Base-by-base conservation (phyloP, 345 rosid species). In the Gossypium raimondii region DNA sequence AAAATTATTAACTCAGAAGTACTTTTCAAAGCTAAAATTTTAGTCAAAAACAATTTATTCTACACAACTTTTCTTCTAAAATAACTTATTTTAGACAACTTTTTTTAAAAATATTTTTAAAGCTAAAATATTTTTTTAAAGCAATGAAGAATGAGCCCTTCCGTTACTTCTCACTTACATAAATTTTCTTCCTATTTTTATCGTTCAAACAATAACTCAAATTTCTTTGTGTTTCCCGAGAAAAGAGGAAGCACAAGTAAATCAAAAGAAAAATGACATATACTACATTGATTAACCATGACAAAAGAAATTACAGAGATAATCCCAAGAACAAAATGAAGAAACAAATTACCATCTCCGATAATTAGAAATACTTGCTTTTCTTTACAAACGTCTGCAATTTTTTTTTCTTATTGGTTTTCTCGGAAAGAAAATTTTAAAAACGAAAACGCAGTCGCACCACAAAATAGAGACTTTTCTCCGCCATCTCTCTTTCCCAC, bases 401-500 rank as follows among this genome's bases (percentile, higher is more conserved):
- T 56, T 62, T 14, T 22, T 58, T 20, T 17, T 3, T 50, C 9
- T 25, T 57, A 12, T 34, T 34, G 41, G 41, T 5, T 34, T 56
- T 56, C 9, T 27, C 12, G 8, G 4, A 2, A 11, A 6, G 24
- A 60, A 9, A 48, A 48, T 17, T 8, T 34, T 34, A 34, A 47
- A 17, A 73, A 60, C 3, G 34, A 45, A 47, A 11, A 50, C 14
- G 47, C 6, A 44, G 61, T 12, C 47, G 73, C 77, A 53, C 83
- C 77, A 78, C 77, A 83, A 81, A 77, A 81, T 24, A 59, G 87
- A 79, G 81, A 72, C 67, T 25, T 25, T 34, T 34, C 41, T 34
- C 11, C 7, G 17, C 62, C 16, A 76, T 76, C 79, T 71, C 80
- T 72, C 83, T 11, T 70, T 27, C 48, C 50, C 76, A 47, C 78